Base-by-base conservation (phyloP, 768 basidiomycete species). In the Paxillus rubicundulus region DNA sequence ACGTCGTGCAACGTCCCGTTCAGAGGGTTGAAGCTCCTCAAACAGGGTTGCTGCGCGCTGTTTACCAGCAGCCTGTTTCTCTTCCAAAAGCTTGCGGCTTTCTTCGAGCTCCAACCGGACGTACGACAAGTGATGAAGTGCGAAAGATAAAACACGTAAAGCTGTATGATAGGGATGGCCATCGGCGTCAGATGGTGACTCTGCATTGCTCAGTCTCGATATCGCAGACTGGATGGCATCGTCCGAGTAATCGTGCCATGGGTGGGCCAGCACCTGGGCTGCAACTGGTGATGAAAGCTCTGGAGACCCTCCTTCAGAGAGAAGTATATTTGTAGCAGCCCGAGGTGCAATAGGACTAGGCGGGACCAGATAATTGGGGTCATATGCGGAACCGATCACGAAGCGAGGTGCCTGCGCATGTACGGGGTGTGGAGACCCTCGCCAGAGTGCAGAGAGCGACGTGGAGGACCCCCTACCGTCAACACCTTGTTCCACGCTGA, bases 161-260 rank as follows among this genome's bases (percentile, higher is more conserved):
- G 85, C 79, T 1, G 82, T 72, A 57, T 88, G 84, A 57, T 87
- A 88, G 1, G 87, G 83, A 60, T 84, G 78, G 24, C 57, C 65
- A 30, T 76, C 60, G 2, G 71, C 59, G 42, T 80, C 75, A 6
- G 77, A 75, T 1, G 79, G 77, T 0, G 80, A 76, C 33, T 80
- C 77, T 4, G 75, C 65, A 12, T 60, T 54, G 49, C 72, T 63
- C 13, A 87, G 67, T 17, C 70, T 70, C 0, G 86, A 78, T 20
- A 91, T 79, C 4, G 82, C 77, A 14, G 76, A 71, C 54, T 86
- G 82, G 39, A 92, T 86, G 2, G 79, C 85, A 45, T 87, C 82
- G 66, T 92, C 88, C 2, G 87, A 83, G 59, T 82, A 84, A 20
- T 82, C 79, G 62, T 92, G 89, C 89, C 90, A 93, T 63, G 75